These are phyloP conservation scores for Thelonectria discophora DNA, from an alignment of 2,329 filamentous ascomycete genomes.

Conservation along the genomic window DNA sequence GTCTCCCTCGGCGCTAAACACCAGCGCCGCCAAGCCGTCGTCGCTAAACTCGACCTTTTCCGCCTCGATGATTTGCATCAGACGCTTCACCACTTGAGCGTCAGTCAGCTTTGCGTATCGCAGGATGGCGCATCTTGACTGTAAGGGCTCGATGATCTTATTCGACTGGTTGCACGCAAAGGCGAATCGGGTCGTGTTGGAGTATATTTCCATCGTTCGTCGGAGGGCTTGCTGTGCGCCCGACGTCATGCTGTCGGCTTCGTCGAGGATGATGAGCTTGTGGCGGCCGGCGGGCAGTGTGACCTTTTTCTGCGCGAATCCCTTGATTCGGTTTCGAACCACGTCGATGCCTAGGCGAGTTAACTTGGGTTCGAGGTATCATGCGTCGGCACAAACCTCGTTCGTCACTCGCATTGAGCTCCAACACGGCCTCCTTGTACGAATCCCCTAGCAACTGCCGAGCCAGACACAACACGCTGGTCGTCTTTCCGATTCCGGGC, in stretches of 20 bases:
- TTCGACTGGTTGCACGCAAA: slow-evolving; percentile 99
- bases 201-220: slow-evolving; percentile 99
- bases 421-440: slow-evolving; percentile 97
- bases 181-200: slow-evolving; percentile 92
- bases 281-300: slow-evolving; percentile 90
- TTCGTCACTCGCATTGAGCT: slow-evolving; percentile 96
- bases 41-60: slow-evolving; percentile 92
- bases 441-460: slow-evolving; percentile 89
- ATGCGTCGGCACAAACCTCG: slow-evolving; percentile 65
- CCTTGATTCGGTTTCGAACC: slow-evolving; percentile 96
- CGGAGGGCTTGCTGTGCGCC: slow-evolving; percentile 95
- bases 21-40: slow-evolving; percentile 92
- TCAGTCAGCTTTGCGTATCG: slow-evolving; percentile 94
- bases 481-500: slow-evolving; percentile 99
- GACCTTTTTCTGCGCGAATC: slow-evolving; percentile 98
- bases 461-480: slow-evolving; percentile 91
- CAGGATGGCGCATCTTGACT: slow-evolving; percentile 95
- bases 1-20: slow-evolving; percentile 97
- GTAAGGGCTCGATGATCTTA: slow-evolving; percentile 99
- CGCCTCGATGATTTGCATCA: slow-evolving; percentile 91
- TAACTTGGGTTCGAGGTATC: not conserved
- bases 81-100: slow-evolving; percentile 86
- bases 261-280: slow-evolving; percentile 96
- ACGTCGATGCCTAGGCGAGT: slow-evolving; percentile 82
- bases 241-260: slow-evolving; percentile 97